Conservation (phyloP, 257 asterid species). For the Jacaranda mimosifolia region DNA sequence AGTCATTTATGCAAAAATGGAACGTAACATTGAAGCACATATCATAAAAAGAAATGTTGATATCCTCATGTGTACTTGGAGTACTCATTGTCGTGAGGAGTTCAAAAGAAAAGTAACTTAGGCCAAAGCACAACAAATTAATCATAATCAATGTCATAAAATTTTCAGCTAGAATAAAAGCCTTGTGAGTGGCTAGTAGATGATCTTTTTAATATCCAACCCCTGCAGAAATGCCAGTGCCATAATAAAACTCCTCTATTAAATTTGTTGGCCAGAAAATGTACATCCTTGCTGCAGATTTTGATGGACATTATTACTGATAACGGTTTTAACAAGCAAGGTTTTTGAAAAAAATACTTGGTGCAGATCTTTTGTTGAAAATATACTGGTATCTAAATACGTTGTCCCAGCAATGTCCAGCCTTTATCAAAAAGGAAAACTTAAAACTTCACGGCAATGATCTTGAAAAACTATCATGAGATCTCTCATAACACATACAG, state of each 20-base stretch:
- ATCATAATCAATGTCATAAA: background rate
- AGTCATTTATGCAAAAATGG: conserved; percentile 10
- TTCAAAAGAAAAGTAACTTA: too few species aligned
- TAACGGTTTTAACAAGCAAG: conserved; percentile 21
- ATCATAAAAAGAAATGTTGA: too few species aligned
- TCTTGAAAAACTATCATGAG: background rate
- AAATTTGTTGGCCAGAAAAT: conserved; percentile 33
- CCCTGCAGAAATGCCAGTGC: conserved; percentile 38
- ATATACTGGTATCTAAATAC: too few species aligned
- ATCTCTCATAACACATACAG: background rate
- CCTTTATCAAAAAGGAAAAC: too few species aligned
- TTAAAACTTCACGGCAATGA: too few species aligned
- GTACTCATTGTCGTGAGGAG: too few species aligned
- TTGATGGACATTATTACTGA: conserved; percentile 26
- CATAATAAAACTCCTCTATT: conserved; percentile 37
- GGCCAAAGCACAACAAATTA: background rate
- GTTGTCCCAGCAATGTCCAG: too few species aligned
- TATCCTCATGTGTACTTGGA: too few species aligned
- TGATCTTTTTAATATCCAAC: conserved; percentile 34
- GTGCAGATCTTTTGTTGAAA: too few species aligned
- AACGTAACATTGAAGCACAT: too few species aligned
- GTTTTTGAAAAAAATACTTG: conserved; percentile 18
- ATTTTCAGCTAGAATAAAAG: conserved; percentile 19
- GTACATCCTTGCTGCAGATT: conserved; percentile 9
- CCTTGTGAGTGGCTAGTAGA: conserved; percentile 32